Evolutionary conservation across 164 flowering plant genomes (phyloP), one percentile per base, ranked within the genome.

Genomic region (Stephania yunnanensis): DNA sequence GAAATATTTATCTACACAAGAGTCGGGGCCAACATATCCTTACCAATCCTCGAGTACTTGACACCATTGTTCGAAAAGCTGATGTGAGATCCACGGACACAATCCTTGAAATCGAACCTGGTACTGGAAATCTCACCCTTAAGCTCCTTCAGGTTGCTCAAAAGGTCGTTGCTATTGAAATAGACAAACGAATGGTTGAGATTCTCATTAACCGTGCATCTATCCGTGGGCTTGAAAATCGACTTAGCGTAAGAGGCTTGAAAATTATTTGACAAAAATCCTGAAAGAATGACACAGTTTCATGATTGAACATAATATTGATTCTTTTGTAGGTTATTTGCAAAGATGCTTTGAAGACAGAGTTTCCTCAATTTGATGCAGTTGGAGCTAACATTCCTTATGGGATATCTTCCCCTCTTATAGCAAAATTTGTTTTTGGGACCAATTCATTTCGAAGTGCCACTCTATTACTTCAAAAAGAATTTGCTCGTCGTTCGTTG

Each of bases 331-430:
- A 95, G 99, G 85, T 95, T 65, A 86, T 93, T 63, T 66, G 82
- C 64, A 72, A 81, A 64, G 98, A 95, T 79, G 95, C 93, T 5
- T 71, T 93, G 77, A 95, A 88, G 89, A 75, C 88, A 6, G 90
- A 91, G 73, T 89, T 95, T 71, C 96, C 97, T 6, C 73, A 36
- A 2, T 93, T 90, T 74, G 94, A 95, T 85, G 83, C 92, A 50
- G 87, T 93, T 6, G 97, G 91, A 50, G 99, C 99, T 0, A 95
- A 93, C 82, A 93, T 93, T 64, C 98, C 98, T 0, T 95, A 95
- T 48, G 83, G 85, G 7, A 95, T 95, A 70, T 93, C 98, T 12
- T 95, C 98, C 0, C 94, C 97, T 13, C 87, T 95, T 2, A 76
- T 92, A 73, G 90, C 89, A 20, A 93, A 91, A 69, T 78, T 95